Percentiles rank a stretch among this genome's conserved stretches.
Conservation (phyloP, 2,329 filamentous ascomycete species). For the Penicillium sp. region DNA sequence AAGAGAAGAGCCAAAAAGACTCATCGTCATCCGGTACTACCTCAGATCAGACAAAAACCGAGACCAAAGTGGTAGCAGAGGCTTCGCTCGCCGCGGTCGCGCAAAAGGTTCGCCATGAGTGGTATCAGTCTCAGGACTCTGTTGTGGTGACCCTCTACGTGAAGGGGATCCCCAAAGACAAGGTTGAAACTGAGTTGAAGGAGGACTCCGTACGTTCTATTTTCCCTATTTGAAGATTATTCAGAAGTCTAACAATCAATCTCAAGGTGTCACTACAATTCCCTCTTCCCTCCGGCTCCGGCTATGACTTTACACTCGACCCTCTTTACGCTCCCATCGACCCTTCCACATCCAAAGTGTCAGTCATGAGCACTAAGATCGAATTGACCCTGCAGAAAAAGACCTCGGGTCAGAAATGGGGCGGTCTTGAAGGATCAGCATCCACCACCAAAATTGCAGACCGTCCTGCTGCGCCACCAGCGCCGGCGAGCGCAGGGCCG, state of each 20-base stretch:
- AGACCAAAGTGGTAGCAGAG: neutral
- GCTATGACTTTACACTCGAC: constrained; percentile 67
- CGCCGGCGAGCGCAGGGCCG: constrained; percentile 53
- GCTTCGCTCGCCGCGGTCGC: constrained; percentile 19
- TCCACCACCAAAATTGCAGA: constrained; percentile 32
- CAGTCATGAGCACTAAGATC: constrained; percentile 77
- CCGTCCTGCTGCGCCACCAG: constrained; percentile 25
- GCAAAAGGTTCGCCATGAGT: constrained; percentile 70
- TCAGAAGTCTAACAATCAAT: neutral
- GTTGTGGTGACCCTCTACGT: constrained; percentile 70
- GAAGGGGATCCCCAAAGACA: constrained; percentile 67
- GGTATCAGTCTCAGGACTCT: constrained; percentile 68
- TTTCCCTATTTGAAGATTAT: no score
- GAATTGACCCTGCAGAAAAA: constrained; percentile 77
- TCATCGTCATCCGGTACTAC: constrained; percentile 7
- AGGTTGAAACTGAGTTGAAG: constrained; percentile 59
- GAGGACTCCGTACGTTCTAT: constrained; percentile 49
- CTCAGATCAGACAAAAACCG: neutral
- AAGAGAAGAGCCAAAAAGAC: constrained; percentile 5
- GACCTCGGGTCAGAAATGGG: constrained; percentile 71
- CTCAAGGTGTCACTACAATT: constrained; percentile 63
- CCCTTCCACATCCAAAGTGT: constrained; percentile 63
- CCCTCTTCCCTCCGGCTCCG: constrained; percentile 58
- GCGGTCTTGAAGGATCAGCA: constrained; percentile 58
- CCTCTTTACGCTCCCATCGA: constrained; percentile 73